Evolutionary conservation across 768 basidiomycete genomes (phyloP).

Genomic region (Chalciporus sphaerocephalus): DNA sequence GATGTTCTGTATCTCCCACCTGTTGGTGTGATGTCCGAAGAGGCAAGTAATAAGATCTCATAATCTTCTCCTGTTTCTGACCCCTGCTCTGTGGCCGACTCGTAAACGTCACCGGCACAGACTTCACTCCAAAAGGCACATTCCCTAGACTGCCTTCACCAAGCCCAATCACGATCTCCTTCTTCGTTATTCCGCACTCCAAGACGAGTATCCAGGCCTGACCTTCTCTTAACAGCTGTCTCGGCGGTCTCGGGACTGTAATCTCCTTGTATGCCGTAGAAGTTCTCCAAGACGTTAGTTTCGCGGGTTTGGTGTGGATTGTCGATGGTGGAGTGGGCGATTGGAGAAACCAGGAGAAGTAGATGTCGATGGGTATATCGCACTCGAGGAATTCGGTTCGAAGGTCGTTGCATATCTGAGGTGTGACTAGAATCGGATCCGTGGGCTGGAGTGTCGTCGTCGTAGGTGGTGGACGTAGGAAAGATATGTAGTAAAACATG

Average conservation of each 20-base stretch:
- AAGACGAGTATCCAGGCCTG: constrained; percentile 67
- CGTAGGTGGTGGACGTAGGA: constrained; percentile 78
- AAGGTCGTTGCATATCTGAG: constrained; percentile 86
- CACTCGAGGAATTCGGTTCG: constrained; percentile 65
- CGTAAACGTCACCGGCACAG: constrained; percentile 56
- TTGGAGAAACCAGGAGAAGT: constrained; percentile 57
- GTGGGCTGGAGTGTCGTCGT: constrained; percentile 39
- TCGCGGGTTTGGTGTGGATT: constrained; percentile 41
- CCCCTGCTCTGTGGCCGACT: constrained; percentile 28
- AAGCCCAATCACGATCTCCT: constrained; percentile 39
- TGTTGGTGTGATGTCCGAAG: neutral
- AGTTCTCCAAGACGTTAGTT: constrained; percentile 72
- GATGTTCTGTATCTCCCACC: neutral
- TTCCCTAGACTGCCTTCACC: constrained; percentile 39
- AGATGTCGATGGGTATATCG: constrained; percentile 57
- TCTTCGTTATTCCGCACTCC: constrained; percentile 32
- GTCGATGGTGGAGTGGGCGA: constrained; percentile 18
- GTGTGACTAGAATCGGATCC: constrained; percentile 54
- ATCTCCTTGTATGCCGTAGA: constrained; percentile 74
- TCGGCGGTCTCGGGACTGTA: constrained; percentile 56
- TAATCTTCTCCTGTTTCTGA: constrained; percentile 66
- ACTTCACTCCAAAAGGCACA: constrained; percentile 57
- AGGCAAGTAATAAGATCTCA: constrained; percentile 21
- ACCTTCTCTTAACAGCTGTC: constrained; percentile 24
- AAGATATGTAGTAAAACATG: constrained; percentile 89